Evolutionary conservation across 2,329 filamentous ascomycete genomes (phyloP).

Genomic region (Cyphellophora europaea): DNA sequence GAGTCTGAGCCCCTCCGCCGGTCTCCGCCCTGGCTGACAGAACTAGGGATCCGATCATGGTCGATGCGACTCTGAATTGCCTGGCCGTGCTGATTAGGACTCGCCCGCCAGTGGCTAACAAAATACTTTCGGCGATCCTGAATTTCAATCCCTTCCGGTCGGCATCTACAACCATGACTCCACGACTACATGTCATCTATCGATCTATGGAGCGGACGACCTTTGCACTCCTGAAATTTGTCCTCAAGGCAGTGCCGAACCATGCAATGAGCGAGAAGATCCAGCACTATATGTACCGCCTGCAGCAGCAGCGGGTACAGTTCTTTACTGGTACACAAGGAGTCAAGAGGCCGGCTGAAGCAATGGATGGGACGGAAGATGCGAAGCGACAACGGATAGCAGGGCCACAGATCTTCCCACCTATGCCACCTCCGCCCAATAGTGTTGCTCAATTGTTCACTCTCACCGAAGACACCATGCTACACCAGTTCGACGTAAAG

Average conservation of each 20-base stretch:
- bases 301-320: constrained; percentile 68
- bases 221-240: constrained; percentile 70
- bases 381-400: constrained; percentile 72
- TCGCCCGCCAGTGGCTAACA: constrained; percentile 70
- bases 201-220: constrained; percentile 94
- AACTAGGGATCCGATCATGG: constrained; percentile 74
- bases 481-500: constrained; percentile 75
- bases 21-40: too few relatives aligned
- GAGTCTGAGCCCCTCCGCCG: constrained; percentile 26
- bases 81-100: constrained; percentile 74
- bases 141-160: constrained; percentile 87
- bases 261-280: constrained; percentile 68
- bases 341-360: constrained; percentile 69
- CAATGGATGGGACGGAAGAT: constrained; percentile 60
- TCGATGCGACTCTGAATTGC: constrained; percentile 87
- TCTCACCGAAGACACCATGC: constrained; percentile 63
- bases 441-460: constrained; percentile 80
- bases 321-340: constrained; percentile 61
- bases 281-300: constrained; percentile 75
- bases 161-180: constrained; percentile 65
- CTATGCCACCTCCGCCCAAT: constrained; percentile 65
- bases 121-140: constrained; percentile 75
- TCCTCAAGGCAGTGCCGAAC: constrained; percentile 76
- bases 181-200: constrained; percentile 70
- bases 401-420: constrained; percentile 50